Evolutionary conservation across 164 flowering plant species (phyloP).

Genomic region (Aristolochia fimbriata): DNA sequence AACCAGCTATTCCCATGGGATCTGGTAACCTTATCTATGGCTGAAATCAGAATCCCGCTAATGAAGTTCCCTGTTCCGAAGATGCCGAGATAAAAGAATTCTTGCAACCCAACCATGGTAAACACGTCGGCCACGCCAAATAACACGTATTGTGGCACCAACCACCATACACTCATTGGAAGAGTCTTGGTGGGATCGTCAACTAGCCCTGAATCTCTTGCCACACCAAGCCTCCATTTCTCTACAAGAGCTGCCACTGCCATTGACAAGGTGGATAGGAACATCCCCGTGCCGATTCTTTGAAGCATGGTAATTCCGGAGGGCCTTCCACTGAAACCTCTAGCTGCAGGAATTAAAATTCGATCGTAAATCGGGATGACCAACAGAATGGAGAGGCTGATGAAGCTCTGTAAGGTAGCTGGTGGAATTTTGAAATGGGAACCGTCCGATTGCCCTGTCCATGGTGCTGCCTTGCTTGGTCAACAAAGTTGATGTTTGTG

Average conservation of each 20-base stretch:
- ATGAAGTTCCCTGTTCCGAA: constrained; percentile 5
- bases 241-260: constrained; percentile 5
- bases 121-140: constrained; percentile 7
- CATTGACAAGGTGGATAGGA: neutral
- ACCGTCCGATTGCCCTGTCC: constrained; percentile 2
- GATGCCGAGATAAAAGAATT: constrained; percentile 4
- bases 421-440: neutral
- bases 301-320: constrained; percentile 2
- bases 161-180: constrained; percentile 7
- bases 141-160: constrained; percentile 4
- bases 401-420: too few species aligned
- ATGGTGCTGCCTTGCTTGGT: constrained; percentile 9
- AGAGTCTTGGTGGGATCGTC: constrained; percentile 1
- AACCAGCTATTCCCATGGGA: too few species aligned
- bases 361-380: neutral
- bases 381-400: too few species aligned
- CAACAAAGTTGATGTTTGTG: constrained; percentile 6
- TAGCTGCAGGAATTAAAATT: neutral
- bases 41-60: neutral
- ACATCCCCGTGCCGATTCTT: constrained; percentile 3
- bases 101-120: constrained; percentile 2
- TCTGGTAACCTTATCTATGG: too few species aligned
- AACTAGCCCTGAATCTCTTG: neutral
- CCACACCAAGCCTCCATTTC: constrained; percentile 2
- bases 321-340: neutral